Conservation (phyloP, 176 grass and related monocot genomes). For the Oryza officinalis region DNA sequence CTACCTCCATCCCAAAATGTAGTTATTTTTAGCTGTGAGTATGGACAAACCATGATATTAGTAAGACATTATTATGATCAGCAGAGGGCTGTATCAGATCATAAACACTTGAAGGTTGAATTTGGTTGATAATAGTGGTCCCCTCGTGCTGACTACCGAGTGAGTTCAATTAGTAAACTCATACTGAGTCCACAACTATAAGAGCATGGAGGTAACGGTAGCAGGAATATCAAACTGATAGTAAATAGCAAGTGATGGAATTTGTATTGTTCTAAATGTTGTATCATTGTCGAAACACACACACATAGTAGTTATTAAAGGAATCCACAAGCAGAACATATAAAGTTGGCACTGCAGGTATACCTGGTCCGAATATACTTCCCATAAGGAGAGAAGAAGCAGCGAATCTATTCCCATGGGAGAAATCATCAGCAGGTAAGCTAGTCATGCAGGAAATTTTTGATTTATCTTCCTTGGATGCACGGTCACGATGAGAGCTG, state of each 20-base stretch:
- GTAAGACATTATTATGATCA: neutral
- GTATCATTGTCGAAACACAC: neutral
- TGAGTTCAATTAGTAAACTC: neutral
- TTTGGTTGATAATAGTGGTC: neutral
- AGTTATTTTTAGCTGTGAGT: too few species aligned
- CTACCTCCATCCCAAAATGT: too few species aligned
- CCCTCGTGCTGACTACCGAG: neutral
- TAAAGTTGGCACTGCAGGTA: neutral
- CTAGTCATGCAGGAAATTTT: conserved; percentile 36
- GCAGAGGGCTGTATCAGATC: neutral
- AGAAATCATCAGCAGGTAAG: conserved; percentile 35
- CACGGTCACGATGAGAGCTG: conserved; percentile 19
- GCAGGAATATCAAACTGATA: neutral
- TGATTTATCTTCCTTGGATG: conserved; percentile 32
- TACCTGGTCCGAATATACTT: conserved; percentile 60
- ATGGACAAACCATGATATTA: too few species aligned
- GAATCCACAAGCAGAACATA: neutral
- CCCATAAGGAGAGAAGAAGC: conserved; percentile 36
- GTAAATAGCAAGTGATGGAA: conserved; percentile 7
- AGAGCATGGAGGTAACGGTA: neutral
- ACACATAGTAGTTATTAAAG: neutral
- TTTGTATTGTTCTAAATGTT: neutral
- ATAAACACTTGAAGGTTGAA: conserved; percentile 1
- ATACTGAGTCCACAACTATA: neutral
- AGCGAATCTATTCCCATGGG: conserved; percentile 39